Base-by-base conservation (phyloP, 192 early-diverging fungal genomes). In the Coemansia sp. region DNA sequence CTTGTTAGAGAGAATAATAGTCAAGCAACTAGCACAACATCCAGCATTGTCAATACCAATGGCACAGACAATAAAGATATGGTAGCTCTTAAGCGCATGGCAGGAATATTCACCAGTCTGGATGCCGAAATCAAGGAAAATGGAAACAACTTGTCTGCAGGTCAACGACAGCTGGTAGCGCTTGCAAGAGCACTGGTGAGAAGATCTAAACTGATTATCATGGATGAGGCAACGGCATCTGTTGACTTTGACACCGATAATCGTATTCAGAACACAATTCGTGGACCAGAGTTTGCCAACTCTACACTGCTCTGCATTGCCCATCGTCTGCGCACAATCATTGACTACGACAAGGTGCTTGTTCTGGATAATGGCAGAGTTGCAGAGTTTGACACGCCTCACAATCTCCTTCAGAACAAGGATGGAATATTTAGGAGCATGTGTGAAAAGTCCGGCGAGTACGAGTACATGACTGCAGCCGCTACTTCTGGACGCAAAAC, bases 221-320 rank as follows among this genome's bases (percentile, higher is more conserved):
- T 91, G 75, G 91, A 92, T 65, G 91, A 92, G 65, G 90, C 91
- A 2, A 92, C 89, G 9, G 90, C 90, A 8, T 87, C 87, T 13
- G 88, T 92, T 3, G 92, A 93, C 76, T 84, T 89, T 74, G 90
- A 89, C 54, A 94, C 92, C 0, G 93, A 95, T 69, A 84, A 85
- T 6, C 61, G 88, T 26, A 88, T 94, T 41, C 92, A 94, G 70
- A 77, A 81, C 70, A 83, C 86, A 0, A 82, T 73, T 26, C 26
- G 26, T 2, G 26, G 26, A 26, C 26, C 26, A 26, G 26, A 26
- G 26, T 26, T 26, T 26, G 78, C 79, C 26, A 79, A 86, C 12
- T 84, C 84, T 7, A 90, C 88, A 3, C 72, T 92, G 15, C 59
- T 92, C 6, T 88, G 87, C 3, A 89, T 92, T 60, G 91, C 91